Evolutionary conservation across 805 yeast genomes (phyloP), one percentile per base, ranked within the genome.

Genomic region (Candida insectorum): DNA sequence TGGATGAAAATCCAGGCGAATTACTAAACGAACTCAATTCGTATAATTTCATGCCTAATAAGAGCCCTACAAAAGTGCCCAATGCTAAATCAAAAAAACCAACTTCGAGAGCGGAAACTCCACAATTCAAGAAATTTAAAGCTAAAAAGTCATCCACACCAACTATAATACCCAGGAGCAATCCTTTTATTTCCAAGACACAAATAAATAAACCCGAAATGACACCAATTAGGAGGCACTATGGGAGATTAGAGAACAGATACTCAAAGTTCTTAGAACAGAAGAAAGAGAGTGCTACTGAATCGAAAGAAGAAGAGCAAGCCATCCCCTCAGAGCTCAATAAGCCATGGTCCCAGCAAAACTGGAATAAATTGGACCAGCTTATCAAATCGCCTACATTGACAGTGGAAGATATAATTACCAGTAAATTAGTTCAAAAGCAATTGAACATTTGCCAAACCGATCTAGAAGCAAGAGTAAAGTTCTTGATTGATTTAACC

Each of bases 381-480:
- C 45, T 65, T 4, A 47, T 65, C 10, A 9, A 36, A 40, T 20
- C 63, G 49, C 60, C 47, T 35, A 12, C 42, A 27, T 38, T 65
- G 12, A 51, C 52, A 1, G 38, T 52, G 15, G 36, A 38, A 5
- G 64, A 56, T 22, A 55, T 65, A 6, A 37, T 55, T 15, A 48
- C 52, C 30, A 65, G 65, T 33, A 33, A 40, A 1, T 31, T 54
- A 4, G 51, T 65, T 16, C 36, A 48, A 35, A 32, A 49, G 2
- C 49, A 44, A 26, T 45, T 65, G 26, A 58, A 52, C 13, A 57
- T 65, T 24, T 33, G 29, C 14, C 29, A 31, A 16, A 28, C 43
- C 12, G 71, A 66, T 33, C 54, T 66, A 28, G 43, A 47, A 16
- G 57, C 50, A 17, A 41, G 69, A 21, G 47, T 62, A 18, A 51